Evolutionary conservation across 805 yeast species (phyloP).

Genomic region (Candida piceae): DNA sequence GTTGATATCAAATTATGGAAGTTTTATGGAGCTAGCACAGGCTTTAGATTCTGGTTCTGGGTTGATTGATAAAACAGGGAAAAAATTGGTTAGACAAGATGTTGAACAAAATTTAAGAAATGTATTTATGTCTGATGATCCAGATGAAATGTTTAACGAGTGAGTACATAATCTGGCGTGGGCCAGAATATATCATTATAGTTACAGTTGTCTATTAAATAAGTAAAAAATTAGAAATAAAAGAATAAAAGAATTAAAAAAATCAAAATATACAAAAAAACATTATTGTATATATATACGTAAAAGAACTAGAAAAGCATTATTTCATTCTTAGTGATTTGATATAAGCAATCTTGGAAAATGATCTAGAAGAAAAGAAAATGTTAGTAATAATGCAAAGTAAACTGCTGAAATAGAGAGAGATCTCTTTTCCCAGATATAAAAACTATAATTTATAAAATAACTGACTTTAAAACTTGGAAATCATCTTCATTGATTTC

Average conservation of each 20-base stretch:
- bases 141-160: conserved; percentile 33
- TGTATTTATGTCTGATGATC: conserved; percentile 47
- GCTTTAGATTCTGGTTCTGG: not conserved
- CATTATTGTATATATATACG: no score
- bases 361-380: conserved; percentile 28
- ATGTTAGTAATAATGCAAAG: conserved; percentile 3
- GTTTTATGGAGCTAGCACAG: conserved; percentile 25
- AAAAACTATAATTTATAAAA: not conserved
- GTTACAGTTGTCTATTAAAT: no score
- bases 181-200: no score
- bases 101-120: conserved; percentile 44
- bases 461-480: conserved; percentile 42
- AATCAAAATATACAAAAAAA: no score
- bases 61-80: conserved; percentile 4
- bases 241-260: no score
- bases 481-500: conserved; percentile 52
- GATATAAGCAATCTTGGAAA: conserved; percentile 31
- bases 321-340: conserved; percentile 19
- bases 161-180: not conserved
- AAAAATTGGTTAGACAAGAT: conserved; percentile 34
- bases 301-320: not conserved
- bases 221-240: no score
- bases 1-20: conserved; percentile 36
- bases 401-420: no score
- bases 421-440: not conserved